Percentiles rank a stretch among this genome's conserved stretches.
Conservation (phyloP, 257 asterid genomes). For the Phtheirospermum japonicum region DNA sequence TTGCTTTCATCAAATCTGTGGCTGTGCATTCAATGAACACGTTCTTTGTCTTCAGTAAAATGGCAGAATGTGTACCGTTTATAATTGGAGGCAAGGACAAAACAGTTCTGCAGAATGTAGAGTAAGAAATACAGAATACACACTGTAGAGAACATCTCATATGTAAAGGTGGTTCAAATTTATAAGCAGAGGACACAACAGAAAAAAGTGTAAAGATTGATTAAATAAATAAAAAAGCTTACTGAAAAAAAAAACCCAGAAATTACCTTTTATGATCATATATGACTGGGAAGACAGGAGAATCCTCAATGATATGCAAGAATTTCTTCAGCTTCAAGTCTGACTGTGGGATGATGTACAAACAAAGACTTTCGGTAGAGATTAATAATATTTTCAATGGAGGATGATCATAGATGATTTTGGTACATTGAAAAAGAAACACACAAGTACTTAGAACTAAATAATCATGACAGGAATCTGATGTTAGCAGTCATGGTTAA, state of each 20-base stretch:
- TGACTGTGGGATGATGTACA: constrained; percentile 48
- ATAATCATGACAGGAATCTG: neutral
- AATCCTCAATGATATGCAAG: constrained; percentile 85
- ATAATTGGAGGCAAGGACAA: constrained; percentile 94
- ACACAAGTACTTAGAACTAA: neutral
- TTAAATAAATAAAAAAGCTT: neutral
- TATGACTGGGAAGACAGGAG: constrained; percentile 90
- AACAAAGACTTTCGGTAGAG: constrained; percentile 17
- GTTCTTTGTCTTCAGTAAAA: constrained; percentile 72
- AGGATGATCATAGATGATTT: constrained; percentile 1
- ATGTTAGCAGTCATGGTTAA: no score
- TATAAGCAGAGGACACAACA: constrained; percentile 21
- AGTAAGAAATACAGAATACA: neutral
- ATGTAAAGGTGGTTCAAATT: neutral
- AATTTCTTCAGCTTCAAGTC: constrained; percentile 92
- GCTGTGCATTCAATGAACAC: constrained; percentile 98
- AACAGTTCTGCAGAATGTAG: constrained; percentile 66
- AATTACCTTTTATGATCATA: constrained; percentile 75
- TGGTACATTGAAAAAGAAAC: constrained; percentile 4
- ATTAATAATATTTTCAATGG: constrained; percentile 6
- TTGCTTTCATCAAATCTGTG: constrained; percentile 90
- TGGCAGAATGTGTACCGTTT: constrained; percentile 97
- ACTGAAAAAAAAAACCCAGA: no score
- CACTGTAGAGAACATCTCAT: neutral
- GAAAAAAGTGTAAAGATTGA: constrained; percentile 5